These are phyloP conservation scores for Gracilaria vermiculophylla DNA, from an alignment of 23 red algal genomes.

Conservation along the genomic window DNA sequence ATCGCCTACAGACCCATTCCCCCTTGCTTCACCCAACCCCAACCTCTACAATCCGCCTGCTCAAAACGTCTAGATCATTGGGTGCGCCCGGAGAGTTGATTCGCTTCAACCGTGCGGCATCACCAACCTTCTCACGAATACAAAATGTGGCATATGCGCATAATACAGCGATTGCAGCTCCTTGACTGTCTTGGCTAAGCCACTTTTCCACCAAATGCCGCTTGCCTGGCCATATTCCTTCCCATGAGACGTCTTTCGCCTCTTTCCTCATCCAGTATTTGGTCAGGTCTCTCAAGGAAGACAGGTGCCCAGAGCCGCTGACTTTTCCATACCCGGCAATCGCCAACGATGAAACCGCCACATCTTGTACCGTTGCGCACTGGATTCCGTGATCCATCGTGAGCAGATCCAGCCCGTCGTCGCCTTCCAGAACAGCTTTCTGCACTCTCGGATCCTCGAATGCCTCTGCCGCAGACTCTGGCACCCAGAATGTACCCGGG, in stretches of 20 bases:
- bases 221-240: neutral
- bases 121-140: neutral
- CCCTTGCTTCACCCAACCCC: neutral
- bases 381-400: neutral
- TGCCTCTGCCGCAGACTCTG: neutral
- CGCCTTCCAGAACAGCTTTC: neutral
- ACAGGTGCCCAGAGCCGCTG: neutral
- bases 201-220: neutral
- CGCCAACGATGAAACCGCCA: neutral
- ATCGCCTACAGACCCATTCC: neutral
- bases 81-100: neutral
- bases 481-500: neutral
- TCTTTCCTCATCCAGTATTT: conserved; percentile 26
- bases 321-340: conserved; percentile 6
- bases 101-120: neutral
- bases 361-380: neutral
- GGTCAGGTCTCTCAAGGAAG: neutral
- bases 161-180: neutral
- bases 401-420: conserved; percentile 3
- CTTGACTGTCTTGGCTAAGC: neutral
- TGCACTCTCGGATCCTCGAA: neutral
- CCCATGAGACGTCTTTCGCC: neutral
- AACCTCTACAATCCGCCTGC: neutral
- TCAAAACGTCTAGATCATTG: conserved; percentile 2
- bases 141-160: neutral